Conservation (phyloP, 2,329 filamentous ascomycete species). For the Trichoderma sp. region DNA sequence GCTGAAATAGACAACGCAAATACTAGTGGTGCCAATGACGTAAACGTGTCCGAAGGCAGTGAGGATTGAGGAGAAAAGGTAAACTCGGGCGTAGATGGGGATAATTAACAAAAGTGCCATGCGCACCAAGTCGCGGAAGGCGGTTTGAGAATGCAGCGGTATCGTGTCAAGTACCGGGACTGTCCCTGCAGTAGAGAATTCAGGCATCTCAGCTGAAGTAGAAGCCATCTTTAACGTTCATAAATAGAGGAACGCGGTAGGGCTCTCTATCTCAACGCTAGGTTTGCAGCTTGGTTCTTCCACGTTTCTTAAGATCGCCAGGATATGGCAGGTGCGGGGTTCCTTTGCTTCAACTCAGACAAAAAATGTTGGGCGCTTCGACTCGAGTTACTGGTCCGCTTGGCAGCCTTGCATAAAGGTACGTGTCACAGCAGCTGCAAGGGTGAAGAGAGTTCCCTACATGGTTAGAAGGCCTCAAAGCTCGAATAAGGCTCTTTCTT, state of each 20-base stretch:
- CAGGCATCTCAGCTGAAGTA: not conserved
- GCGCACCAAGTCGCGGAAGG: not conserved
- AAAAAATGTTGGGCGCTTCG: not conserved
- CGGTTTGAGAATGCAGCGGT: not conserved
- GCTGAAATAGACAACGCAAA: not conserved
- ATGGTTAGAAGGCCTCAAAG: no score
- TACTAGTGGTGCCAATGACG: not conserved
- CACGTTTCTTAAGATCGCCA: not conserved
- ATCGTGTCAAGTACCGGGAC: not conserved
- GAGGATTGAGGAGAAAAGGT: not conserved
- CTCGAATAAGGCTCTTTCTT: no score
- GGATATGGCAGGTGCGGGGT: not conserved
- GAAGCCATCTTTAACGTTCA: not conserved
- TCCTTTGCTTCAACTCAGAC: not conserved
- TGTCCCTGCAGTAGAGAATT: not conserved
- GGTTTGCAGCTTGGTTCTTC: not conserved
- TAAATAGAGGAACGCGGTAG: not conserved
- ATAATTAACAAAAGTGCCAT: not conserved
- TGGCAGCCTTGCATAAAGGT: not conserved
- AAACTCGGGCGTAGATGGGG: not conserved
- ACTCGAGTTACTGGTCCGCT: not conserved
- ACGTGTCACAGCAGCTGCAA: not conserved
- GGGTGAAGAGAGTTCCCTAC: not conserved
- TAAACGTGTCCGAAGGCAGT: not conserved
- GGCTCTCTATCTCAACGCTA: not conserved